Evolutionary conservation across 768 basidiomycete species (phyloP), one percentile per base, ranked within the genome.

Genomic region (Leccinum boreale): DNA sequence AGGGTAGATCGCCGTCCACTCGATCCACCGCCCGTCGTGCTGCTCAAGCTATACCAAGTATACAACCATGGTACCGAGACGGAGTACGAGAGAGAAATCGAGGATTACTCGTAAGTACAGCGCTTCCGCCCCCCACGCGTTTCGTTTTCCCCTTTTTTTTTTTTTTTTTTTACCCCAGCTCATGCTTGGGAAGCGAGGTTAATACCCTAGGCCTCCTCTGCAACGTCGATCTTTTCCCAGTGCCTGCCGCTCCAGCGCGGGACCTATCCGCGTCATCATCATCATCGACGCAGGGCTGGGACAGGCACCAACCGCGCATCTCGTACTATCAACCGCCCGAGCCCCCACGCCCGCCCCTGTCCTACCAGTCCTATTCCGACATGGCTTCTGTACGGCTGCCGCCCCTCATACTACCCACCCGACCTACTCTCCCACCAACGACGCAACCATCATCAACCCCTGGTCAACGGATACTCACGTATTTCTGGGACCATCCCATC

Each of bases 181-280:
- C 58, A 66, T 19, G 46, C 61, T 47, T 19, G 51, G 57, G n/a
- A 65, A 90, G 89, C 45, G 80, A 82, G 44, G 70, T 87, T 47
- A 81, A 85, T 55, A 76, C 76, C n/a, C 77, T 83, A 29, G 90
- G 90, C 2, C 76, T 90, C 12, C 68, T 92, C 15, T 91, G 90
- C 70, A 88, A 85, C 3, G 87, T 89, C 42, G 90, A 92, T 71
- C 76, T 92, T 17, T 89, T 89, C 60, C 86, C 85, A 4, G 81
- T 89, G 8, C 76, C 79, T 55, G 58, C 56, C 31, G 35, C 35
- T 35, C 39, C 63, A 61, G 44, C 50, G 11, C 63, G 63, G 21
- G 39, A 62, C 8, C 35, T 51, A 9, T 44, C 50, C 49, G 36
- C 48, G 26, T 33, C 42, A 5, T 42, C 39, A 11, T n/a, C 36